Base-by-base conservation (phyloP, 495 filamentous ascomycete genomes). In the Aspergillus asperescens region DNA sequence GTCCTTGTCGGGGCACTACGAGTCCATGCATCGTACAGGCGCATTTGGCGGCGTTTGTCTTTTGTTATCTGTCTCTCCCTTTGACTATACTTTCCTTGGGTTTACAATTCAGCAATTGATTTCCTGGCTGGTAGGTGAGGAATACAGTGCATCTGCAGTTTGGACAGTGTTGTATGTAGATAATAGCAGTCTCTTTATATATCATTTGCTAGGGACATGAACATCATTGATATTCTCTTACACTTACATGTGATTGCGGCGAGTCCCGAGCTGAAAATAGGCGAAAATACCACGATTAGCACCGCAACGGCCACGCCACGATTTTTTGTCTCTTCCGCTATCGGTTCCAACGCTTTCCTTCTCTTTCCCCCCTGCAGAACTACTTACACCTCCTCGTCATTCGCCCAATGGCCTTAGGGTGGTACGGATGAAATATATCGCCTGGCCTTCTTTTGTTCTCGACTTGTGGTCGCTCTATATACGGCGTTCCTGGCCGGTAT, bases 401-500 rank as follows among this genome's bases (percentile, higher is more conserved):
- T 34, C 34, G 27, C 39, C 27, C 49, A 54, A 54, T 47, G 46
- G 44, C 13, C 23, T 48, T n/a, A 35, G n/a, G 31, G 49, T 35
- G 32, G 53, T 40, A 48, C 55, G 28, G 29, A 49, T 57, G 49
- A 50, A 34, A 48, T 18, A 39, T 31, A 23, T 34, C 48, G 24
- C 23, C 31, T n/a, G 27, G 25, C 24, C 19, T 20, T 31, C 18
- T 44, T 39, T 43, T 32, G 15, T 34, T 44, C 25, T 56, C 38
- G 38, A 44, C 46, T 56, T 28, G 48, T 45, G 44, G 51, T 53
- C 45, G 49, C 55, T 61, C 48, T 44, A 34, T 32, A 47, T 48
- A 52, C 49, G 46, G 48, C 55, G 59, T 54, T 58, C 52, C 45
- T 48, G 45, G 61, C 63, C 62, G 68, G 65, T 48, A 75, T 73